Conservation (phyloP, 306 rosid genomes). For the Acmispon strigosus region DNA sequence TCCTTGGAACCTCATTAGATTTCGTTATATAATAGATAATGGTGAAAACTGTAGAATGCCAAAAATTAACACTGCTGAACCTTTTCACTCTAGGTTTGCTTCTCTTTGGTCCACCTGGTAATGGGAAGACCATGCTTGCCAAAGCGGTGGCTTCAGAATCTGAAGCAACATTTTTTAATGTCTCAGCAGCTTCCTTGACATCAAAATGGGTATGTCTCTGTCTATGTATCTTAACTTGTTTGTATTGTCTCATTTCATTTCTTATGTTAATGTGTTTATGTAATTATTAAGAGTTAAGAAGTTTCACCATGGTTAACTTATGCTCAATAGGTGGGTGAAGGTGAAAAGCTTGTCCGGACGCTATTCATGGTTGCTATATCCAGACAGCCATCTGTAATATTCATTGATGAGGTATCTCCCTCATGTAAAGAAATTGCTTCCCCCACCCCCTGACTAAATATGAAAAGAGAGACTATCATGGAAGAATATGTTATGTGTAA, state of each 20-base stretch:
- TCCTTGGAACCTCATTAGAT: constrained; percentile 12
- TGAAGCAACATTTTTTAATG: constrained; percentile 88
- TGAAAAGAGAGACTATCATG: background rate
- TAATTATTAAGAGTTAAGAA: constrained; percentile 8
- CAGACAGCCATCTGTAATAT: constrained; percentile 94
- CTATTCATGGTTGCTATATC: constrained; percentile 90
- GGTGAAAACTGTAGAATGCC: background rate
- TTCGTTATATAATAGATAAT: background rate
- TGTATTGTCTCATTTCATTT: background rate
- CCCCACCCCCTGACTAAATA: background rate
- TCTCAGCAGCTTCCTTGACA: constrained; percentile 88
- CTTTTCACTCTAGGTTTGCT: constrained; percentile 62
- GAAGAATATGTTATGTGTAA: background rate
- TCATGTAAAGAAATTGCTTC: background rate
- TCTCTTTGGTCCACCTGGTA: constrained; percentile 97
- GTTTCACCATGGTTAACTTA: constrained; percentile 22
- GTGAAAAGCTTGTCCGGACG: constrained; percentile 90
- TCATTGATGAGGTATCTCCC: constrained; percentile 81
- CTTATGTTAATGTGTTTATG: background rate
- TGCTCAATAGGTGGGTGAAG: constrained; percentile 79
- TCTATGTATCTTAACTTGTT: constrained; percentile 4
- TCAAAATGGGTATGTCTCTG: constrained; percentile 86
- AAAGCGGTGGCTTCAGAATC: constrained; percentile 99
- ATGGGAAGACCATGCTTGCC: constrained; percentile 99
- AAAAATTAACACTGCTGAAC: constrained; percentile 15